Conservation (phyloP, 148 eudicot genomes). For the Silene conica region DNA sequence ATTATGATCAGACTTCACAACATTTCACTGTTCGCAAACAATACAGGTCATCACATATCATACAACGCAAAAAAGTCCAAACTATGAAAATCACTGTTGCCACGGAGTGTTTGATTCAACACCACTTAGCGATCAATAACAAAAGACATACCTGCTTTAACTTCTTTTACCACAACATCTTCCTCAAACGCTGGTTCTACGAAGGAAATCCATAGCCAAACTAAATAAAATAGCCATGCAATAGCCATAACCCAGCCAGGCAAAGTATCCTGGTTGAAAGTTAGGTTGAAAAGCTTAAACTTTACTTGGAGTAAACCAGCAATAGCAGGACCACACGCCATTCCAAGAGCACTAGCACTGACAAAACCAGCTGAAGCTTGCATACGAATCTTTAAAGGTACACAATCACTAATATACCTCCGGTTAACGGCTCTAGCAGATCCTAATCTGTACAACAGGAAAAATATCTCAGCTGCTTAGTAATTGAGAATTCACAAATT, state of each 20-base stretch:
- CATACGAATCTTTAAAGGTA: slow-evolving; percentile 69
- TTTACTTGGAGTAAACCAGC: slow-evolving; percentile 67
- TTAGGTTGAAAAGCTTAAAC: slow-evolving; percentile 50
- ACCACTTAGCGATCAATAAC: neutral
- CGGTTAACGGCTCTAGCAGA: slow-evolving; percentile 84
- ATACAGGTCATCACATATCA: neutral
- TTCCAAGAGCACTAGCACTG: slow-evolving; percentile 87
- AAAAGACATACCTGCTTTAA: slow-evolving; percentile 35
- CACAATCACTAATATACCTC: slow-evolving; percentile 82
- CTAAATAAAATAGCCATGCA: slow-evolving; percentile 62
- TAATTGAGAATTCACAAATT: too few species aligned
- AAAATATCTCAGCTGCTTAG: neutral
- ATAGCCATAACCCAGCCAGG: slow-evolving; percentile 84
- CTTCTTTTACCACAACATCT: slow-evolving; percentile 26
- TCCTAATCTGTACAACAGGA: slow-evolving; percentile 46
- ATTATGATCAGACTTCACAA: too few species aligned
- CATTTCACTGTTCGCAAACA: neutral
- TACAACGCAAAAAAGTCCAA: neutral
- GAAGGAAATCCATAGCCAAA: slow-evolving; percentile 59
- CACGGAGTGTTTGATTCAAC: neutral
- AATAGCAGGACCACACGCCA: slow-evolving; percentile 92
- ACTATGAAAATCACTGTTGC: neutral
- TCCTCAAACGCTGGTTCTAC: slow-evolving; percentile 50
- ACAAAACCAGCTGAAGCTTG: slow-evolving; percentile 89
- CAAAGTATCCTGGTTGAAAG: slow-evolving; percentile 55